Evolutionary conservation across 306 rosid species (phyloP), one percentile per base, ranked within the genome.

Genomic region (Calophaca sinica): DNA sequence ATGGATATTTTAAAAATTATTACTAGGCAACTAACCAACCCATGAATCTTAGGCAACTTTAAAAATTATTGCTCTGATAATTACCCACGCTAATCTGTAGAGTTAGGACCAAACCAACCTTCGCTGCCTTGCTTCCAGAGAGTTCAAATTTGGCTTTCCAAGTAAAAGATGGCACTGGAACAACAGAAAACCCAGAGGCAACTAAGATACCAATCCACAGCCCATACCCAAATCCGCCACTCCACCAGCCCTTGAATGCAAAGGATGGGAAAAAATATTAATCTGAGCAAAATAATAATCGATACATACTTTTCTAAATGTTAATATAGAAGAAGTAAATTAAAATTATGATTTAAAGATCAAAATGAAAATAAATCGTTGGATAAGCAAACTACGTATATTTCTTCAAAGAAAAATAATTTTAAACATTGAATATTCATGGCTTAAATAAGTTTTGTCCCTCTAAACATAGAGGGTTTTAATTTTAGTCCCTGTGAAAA

Each of bases 221-320:
- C 48, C 98, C 98, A 74, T 91, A 93, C 11, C 93, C 98, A 74
- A 93, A 93, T 54, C 97, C 98, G 83, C 98, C 98, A 79, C 97
- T 84, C 97, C 97, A 93, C 97, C 98, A 93, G 55, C 97, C 96
- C 98, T 93, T 68, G 44, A 83, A 49, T 50, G 57, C 79, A 86
- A 76, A 75, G 42, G 33, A 79, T 26, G 58, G 49, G 36, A 2
- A 61, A 55, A 38, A 20, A 78, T 36, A 35, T 62, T 48, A 82
- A 68, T 33, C 57, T 45, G 64, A 64, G 68, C 41, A 38, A 35
- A 60, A 20, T 20, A 38, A n/a, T 38, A 66, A 57, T 62, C 59
- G n/a, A 51, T 81, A 71, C 64, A 59, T 9, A 58, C 9, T 61
- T 70, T 48, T 14, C 45, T 33, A 33, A 76, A 74, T 57, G 49